Base-by-base conservation (phyloP, 192 early-diverging fungal genomes). In the Chytriomyces confervae region DNA sequence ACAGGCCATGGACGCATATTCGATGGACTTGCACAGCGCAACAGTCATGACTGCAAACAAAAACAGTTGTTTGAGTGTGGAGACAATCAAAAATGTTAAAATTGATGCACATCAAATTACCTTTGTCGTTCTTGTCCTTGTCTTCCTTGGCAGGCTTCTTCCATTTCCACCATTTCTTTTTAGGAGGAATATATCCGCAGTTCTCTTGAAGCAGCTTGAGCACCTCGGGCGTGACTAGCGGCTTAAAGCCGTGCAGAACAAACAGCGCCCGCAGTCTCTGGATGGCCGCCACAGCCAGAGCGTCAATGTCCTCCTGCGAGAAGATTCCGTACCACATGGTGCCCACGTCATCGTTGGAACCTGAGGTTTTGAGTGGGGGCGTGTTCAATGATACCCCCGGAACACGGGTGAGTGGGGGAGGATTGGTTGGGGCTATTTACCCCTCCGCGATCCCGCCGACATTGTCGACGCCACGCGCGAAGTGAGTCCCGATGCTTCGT, bases 141-240 rank as follows among this genome's bases (percentile, higher is more conserved):
- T 61, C 36, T 65, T 36, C 29, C 36, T 51, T 36, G 18, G 18
- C 61, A 4, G 64, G 50, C 5, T 57, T 53, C 24, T 80, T 77
- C 76, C 80, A 79, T 64, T 84, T 77, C 77, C 80, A 83, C 83
- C 76, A 81, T 73, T 78, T 83, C 66, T 77, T 68, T 70, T 80
- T 79, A 60, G 46, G 66, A 16, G 64, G 61, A 47, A 66, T 62
- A 45, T 77, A 75, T 18, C 69, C 29, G 43, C 64, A 20, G 23
- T 45, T 60, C 47, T 66, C 51, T 29, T 82, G 80, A 6, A 84
- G 24, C 23, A 48, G 64, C 50, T 84, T 83, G 18, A 86, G 71
- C 23, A 83, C 50, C 43, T 81, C 81, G 29, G 11, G 23, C 8
- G 80, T 68, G 11, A 84, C 47, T 47, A 63, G 6, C 27, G 72